Conservation (phyloP, 2,329 filamentous ascomycete species). For the Coniochaeta sp. region DNA sequence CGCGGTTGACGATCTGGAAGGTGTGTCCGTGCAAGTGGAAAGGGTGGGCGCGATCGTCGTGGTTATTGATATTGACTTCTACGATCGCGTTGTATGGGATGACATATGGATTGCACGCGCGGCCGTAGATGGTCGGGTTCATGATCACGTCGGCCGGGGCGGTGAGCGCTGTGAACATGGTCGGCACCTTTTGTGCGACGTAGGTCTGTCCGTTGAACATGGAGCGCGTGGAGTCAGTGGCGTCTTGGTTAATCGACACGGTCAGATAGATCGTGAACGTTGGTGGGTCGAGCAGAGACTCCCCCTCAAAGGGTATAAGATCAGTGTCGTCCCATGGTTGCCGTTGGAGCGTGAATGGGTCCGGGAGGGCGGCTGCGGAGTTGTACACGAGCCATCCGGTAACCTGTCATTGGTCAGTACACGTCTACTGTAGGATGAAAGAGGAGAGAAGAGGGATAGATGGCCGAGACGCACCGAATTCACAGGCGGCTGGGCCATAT, state of each 20-base stretch:
- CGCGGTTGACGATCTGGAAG: conserved; percentile 60
- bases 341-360: conserved; percentile 47
- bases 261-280: not conserved
- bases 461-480: not conserved
- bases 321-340: conserved; percentile 33
- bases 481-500: not conserved
- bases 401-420: conserved; percentile 44
- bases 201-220: conserved; percentile 75
- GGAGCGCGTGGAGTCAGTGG: conserved; percentile 24
- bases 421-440: not conserved
- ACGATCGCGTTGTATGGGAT: conserved; percentile 58
- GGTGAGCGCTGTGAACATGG: conserved; percentile 67
- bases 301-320: not conserved
- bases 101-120: conserved; percentile 57
- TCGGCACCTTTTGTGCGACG: conserved; percentile 64
- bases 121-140: conserved; percentile 55
- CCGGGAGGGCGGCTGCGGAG: conserved; percentile 31
- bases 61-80: conserved; percentile 67
- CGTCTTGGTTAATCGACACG: conserved; percentile 1
- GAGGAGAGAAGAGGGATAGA: not conserved
- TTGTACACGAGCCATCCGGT: conserved; percentile 57
- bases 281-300: not conserved
- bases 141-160: conserved; percentile 45
- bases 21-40: conserved; percentile 73
- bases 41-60: conserved; percentile 60